Evolutionary conservation across 306 rosid species (phyloP), one percentile per base, ranked within the genome.

Genomic region (Carpinus viminea): DNA sequence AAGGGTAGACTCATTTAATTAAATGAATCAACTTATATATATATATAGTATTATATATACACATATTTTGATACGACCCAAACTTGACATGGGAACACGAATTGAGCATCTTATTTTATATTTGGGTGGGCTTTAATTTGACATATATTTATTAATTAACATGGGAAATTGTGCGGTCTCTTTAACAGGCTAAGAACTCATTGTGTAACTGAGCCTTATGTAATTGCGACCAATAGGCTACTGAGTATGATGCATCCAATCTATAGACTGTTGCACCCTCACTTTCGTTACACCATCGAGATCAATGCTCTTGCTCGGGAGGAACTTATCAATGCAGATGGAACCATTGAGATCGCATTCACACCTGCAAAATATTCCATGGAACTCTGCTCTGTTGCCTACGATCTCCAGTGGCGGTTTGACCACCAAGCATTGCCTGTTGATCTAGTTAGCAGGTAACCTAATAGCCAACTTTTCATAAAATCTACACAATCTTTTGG

Each of bases 241-340:
- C 88, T 95, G 0, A 95, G 98, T 78, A 91, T 47, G 79, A 76
- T 90, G 85, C 98, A 95, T 57, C 98, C 98, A 46, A 90, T 95
- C 69, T 84, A 89, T 12, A 88, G 78, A 76, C 74, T 94, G 64
- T 68, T 95, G 72, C 95, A 86, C 64, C 98, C 98, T 46, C 98
- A 95, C 80, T 91, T 92, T 68, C 89, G 98, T 68, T 91, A 90
- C 87, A 92, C 98, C 1, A 75, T 95, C 78, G 94, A 92, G 84
- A 91, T 95, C 24, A 95, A 95, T 59, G 93, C 96, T 31, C 85
- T 92, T 26, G 98, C 98, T 36, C 74, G 98, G 2, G 87, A 89
- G 73, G 87, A 93, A 31, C 96, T 93, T 15, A 84, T 93, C 69
- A 93, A 89, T 61, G 91, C 89, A 11, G 93, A 54, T 0, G 98